phyloP scores from a whole-genome alignment of 352 stramenopile species.

The Phytophthora pseudosyringae region DNA sequence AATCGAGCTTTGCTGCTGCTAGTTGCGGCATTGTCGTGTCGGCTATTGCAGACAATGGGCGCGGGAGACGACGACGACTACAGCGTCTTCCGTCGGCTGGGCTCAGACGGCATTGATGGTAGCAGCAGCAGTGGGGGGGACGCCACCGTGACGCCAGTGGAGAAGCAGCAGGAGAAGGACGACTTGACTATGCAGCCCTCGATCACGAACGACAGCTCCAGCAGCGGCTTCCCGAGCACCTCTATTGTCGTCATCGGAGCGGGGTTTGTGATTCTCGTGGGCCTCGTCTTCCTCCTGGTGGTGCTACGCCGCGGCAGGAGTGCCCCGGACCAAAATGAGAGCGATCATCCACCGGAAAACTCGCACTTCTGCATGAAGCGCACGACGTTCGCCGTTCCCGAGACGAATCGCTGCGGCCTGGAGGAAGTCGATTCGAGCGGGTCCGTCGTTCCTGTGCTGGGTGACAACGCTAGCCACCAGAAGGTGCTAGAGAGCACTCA shows the following conservation, averaged over 20 bases:
- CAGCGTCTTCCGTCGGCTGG: conserved; percentile 3
- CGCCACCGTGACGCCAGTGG: conserved; percentile 3
- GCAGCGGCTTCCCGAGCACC: conserved; percentile 21
- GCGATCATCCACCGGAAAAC: conserved; percentile 20
- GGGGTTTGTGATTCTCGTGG: conserved; percentile 16
- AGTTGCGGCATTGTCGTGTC: conserved; percentile 12
- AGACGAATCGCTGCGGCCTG: conserved; percentile 5
- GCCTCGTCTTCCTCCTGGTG: conserved; percentile 26
- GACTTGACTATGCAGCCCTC: conserved; percentile 12
- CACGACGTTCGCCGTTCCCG: conserved; percentile 31
- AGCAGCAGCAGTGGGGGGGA: not conserved
- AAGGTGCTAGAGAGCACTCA: conserved; percentile 19
- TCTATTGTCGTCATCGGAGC: conserved; percentile 28
- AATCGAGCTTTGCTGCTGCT: conserved; percentile 12
- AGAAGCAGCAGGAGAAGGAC: conserved; percentile 20
- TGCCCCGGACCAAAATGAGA: conserved; percentile 4
- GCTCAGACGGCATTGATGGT: not conserved
- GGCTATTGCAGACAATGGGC: conserved; percentile 7
- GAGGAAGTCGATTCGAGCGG: conserved; percentile 30
- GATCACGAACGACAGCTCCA: conserved; percentile 3
- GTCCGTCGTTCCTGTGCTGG: conserved; percentile 33
- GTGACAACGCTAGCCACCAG: conserved; percentile 11
- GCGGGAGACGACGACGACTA: not conserved
- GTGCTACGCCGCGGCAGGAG: conserved; percentile 18
- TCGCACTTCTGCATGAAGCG: conserved; percentile 32